Percentiles rank a stretch among this genome's conserved stretches.
phyloP scores from a whole-genome alignment of 192 early-diverging fungal species.

The Coemansia sp. region DNA sequence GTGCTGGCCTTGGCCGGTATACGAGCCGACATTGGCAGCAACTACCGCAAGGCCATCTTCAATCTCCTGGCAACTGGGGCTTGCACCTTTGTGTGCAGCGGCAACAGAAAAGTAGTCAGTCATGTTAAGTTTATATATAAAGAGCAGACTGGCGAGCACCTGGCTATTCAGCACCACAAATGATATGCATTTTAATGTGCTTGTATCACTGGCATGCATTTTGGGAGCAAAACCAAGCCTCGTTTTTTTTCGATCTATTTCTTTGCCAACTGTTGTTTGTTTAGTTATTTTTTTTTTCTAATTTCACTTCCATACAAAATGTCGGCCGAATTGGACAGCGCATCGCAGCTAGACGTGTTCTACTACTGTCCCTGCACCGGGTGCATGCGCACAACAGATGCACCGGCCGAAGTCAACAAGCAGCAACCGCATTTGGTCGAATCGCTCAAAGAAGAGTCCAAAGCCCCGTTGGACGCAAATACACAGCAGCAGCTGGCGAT shows the following conservation, averaged over 20 bases:
- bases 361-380: constrained; percentile 44
- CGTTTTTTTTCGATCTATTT: background rate
- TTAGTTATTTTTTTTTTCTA: background rate
- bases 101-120: background rate
- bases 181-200: background rate
- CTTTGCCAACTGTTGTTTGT: background rate
- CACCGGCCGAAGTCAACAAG: background rate
- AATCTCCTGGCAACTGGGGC: background rate
- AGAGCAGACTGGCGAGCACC: background rate
- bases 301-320: background rate
- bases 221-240: background rate
- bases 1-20: background rate
- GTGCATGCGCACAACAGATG: constrained; percentile 8
- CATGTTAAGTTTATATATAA: background rate
- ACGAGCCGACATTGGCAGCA: constrained; percentile 2
- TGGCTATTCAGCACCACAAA: background rate
- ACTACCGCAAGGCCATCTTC: constrained; percentile 23
- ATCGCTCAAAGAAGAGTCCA: background rate
- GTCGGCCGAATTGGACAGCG: background rate
- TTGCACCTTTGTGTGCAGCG: background rate
- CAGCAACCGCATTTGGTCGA: background rate
- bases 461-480: background rate
- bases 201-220: background rate
- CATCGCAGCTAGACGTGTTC: constrained; percentile 10
- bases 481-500: constrained; percentile 13